Evolutionary conservation across 2,329 filamentous ascomycete genomes (phyloP).

Genomic region (Fusarium sororula): DNA sequence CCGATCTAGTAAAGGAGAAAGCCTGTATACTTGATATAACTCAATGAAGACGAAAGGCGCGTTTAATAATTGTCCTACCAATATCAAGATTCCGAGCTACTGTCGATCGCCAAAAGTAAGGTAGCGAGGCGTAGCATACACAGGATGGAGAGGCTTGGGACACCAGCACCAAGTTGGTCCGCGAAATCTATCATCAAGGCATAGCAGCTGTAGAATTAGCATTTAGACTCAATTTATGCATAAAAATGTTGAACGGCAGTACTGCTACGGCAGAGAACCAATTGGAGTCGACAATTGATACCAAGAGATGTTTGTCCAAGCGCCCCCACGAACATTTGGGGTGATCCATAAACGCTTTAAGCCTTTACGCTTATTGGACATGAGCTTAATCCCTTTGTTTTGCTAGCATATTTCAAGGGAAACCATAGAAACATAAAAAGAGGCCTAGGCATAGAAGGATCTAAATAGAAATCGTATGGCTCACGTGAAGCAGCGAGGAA

Average conservation of each 20-base stretch:
- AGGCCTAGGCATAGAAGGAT: rapidly evolving
- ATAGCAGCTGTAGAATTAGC: too few relatives aligned
- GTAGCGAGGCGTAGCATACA: too few relatives aligned
- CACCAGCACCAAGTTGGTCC: neutral
- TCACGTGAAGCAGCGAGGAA: neutral
- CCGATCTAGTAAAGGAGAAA: neutral
- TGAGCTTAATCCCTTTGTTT: neutral
- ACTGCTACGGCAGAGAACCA: neutral
- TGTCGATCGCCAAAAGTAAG: neutral
- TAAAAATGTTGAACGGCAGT: constrained; percentile 1
- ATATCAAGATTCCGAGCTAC: neutral
- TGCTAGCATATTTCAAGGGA: rapidly evolving
- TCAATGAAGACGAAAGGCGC: neutral
- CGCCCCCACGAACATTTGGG: neutral
- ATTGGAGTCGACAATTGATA: rapidly evolving
- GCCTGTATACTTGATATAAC: neutral
- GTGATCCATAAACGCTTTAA: neutral
- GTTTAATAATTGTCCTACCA: neutral
- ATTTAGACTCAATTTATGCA: neutral
- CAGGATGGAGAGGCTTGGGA: neutral
- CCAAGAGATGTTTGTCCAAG: neutral
- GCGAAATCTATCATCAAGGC: neutral
- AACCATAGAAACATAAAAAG: too few relatives aligned
- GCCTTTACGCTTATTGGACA: neutral
- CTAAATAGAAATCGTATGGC: neutral